Conservation (phyloP, 2,329 filamentous ascomycete species). For the Pestalotiopsis sp. region DNA sequence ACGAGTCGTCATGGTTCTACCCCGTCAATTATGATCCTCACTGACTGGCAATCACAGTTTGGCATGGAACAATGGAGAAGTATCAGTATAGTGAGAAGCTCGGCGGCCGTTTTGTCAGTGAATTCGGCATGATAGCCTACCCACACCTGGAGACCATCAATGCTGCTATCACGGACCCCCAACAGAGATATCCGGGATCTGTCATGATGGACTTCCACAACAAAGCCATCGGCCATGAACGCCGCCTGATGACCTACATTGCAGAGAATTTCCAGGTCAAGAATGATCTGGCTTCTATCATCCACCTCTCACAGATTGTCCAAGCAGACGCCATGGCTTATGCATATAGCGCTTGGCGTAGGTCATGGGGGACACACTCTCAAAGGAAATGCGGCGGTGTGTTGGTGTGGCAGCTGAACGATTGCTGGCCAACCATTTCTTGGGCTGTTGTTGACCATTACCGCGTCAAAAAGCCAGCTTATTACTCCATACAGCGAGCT, state of each 20-base stretch:
- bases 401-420: constrained; percentile 71
- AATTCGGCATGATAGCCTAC: constrained; percentile 83
- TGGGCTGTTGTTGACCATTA: constrained; percentile 70
- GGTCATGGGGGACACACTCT: constrained; percentile 61
- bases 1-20: not conserved
- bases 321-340: constrained; percentile 54
- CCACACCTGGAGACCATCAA: constrained; percentile 73
- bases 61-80: constrained; percentile 77
- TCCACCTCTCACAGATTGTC: constrained; percentile 56
- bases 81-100: constrained; percentile 76
- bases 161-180: constrained; percentile 57
- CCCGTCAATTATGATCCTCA: not conserved
- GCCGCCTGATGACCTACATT: constrained; percentile 73
- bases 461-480: constrained; percentile 28
- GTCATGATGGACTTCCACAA: constrained; percentile 80
- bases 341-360: constrained; percentile 59
- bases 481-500: constrained; percentile 53
- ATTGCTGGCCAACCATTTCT: constrained; percentile 68
- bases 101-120: constrained; percentile 75
- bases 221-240: constrained; percentile 76
- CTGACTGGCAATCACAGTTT: constrained; percentile 45
- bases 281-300: constrained; percentile 44
- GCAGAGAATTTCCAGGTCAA: constrained; percentile 71
- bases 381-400: constrained; percentile 64
- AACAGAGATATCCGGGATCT: constrained; percentile 65